Evolutionary conservation across 495 filamentous ascomycete species (phyloP).

Genomic region (Tuber aestivum): DNA sequence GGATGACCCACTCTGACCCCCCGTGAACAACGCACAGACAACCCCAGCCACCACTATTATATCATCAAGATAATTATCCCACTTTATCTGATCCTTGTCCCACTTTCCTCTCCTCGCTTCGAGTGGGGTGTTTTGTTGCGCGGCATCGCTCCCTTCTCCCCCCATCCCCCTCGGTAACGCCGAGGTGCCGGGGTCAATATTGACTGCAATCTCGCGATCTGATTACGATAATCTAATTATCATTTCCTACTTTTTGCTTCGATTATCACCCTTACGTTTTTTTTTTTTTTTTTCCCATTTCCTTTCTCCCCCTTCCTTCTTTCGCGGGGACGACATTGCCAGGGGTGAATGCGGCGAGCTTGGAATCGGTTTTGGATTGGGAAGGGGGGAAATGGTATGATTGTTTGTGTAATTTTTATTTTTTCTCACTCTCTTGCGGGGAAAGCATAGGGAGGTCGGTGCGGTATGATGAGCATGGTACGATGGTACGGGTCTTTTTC

Average conservation of each 20-base stretch:
- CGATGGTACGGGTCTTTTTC: neutral
- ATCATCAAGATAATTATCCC: neutral
- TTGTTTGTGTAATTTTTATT: neutral
- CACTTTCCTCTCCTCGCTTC: neutral
- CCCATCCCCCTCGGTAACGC: neutral
- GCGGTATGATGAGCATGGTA: neutral
- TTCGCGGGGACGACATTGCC: neutral
- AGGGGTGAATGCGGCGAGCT: neutral
- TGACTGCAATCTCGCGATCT: constrained; percentile 34
- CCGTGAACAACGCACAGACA: neutral
- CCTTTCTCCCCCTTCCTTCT: neutral
- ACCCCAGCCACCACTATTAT: neutral
- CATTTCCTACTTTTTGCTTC: neutral
- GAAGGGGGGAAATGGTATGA: neutral
- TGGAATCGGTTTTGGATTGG: neutral
- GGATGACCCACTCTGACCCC: neutral
- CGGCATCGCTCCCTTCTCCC: neutral
- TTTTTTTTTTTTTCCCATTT: neutral
- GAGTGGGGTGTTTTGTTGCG: neutral
- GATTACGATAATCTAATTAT: constrained; percentile 35
- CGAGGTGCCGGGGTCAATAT: neutral
- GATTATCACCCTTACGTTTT: no score
- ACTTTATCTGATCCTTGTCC: constrained; percentile 4
- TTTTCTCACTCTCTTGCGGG: neutral
- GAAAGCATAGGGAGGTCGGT: neutral